A percentile compares a stretch with the other conserved stretches of the same genome.
Conservation (phyloP, 2,329 filamentous ascomycete genomes). For the Apiospora aurea region DNA sequence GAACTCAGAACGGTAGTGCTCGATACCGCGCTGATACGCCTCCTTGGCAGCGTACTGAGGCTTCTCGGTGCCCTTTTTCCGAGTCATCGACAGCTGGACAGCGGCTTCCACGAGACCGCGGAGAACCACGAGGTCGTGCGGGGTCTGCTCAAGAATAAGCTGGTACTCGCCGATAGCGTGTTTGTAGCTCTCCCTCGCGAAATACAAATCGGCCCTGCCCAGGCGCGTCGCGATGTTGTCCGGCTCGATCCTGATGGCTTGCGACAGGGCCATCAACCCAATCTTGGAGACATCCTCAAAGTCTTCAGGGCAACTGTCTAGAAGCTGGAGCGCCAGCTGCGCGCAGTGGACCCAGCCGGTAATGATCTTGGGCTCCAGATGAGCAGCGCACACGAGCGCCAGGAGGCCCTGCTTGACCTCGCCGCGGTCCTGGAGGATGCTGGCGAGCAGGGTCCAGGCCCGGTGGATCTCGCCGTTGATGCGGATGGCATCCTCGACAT, state of each 20-base stretch:
- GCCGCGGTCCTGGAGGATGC: conserved; percentile 67
- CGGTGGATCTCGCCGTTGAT: conserved; percentile 73
- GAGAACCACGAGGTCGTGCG: conserved; percentile 61
- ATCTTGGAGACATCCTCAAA: conserved; percentile 56
- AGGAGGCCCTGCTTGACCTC: conserved; percentile 64
- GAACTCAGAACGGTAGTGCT: conserved; percentile 45
- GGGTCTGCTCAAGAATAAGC: conserved; percentile 58
- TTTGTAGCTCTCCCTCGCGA: conserved; percentile 52
- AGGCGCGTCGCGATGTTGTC: conserved; percentile 64
- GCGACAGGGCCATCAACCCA: conserved; percentile 65
- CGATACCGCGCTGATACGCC: conserved; percentile 57
- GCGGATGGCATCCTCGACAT: conserved; percentile 69
- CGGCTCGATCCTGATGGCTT: conserved; percentile 64
- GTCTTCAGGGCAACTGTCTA: conserved; percentile 55
- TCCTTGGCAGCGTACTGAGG: conserved; percentile 47
- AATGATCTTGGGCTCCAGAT: conserved; percentile 67
- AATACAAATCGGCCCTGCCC: conserved; percentile 65
- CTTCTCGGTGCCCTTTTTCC: conserved; percentile 49
- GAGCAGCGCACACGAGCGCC: conserved; percentile 67
- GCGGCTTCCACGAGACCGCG: conserved; percentile 64
- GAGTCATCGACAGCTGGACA: conserved; percentile 54
- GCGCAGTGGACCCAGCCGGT: conserved; percentile 66
- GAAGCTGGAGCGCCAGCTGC: conserved; percentile 60
- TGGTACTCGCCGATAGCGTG: conserved; percentile 65
- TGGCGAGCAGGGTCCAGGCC: conserved; percentile 68